Evolutionary conservation across 805 yeast species (phyloP), one percentile per base, ranked within the genome.

Genomic region (Kazachstania taianensis): DNA sequence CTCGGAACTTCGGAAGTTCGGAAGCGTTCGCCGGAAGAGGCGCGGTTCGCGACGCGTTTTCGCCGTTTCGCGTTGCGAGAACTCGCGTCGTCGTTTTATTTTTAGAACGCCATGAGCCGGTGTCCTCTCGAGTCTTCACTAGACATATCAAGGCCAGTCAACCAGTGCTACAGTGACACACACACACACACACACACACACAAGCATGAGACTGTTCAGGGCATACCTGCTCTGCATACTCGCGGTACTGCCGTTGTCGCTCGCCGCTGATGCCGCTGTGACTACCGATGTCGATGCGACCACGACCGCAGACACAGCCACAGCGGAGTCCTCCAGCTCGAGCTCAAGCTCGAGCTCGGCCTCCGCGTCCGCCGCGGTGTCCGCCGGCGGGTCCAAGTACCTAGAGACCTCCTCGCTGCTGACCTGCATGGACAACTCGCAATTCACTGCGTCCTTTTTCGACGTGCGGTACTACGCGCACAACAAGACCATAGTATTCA

Each of bases 401-500:
- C 30, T 77, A 38, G 63, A 59, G 43, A 72, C 92, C 0, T 57
- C 74, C 14, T 84, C 96, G 7, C 66, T 92, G 46, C 65, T 89
- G 48, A 83, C 97, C 27, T 92, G 98, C 65, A 87, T 86, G 94
- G 79, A 76, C 29, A 66, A 81, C 57, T 87, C 98, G 6, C 80
- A 76, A 54, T 76, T 92, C 49, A 76, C 94, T 3, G 89, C 96
- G 5, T 73, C 86, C 7, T 73, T 68, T 45, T 87, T 92, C 53
- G 81, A 83, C 48, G 94, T 87, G 35, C 61, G 61, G 29, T 83
- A 70, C 56, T 78, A 63, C 51, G 94, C 94, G 4, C 66, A 59
- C 30, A 81, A 81, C 57, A 59, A 57, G 15, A 66, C 81, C 1
- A 78, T 79, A 7, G 65, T 61, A 4, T 75, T 85, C 46, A 77